Evolutionary conservation across 1,284 basidiomycete species (phyloP).

Genomic region (Rhodofomes roseus): DNA sequence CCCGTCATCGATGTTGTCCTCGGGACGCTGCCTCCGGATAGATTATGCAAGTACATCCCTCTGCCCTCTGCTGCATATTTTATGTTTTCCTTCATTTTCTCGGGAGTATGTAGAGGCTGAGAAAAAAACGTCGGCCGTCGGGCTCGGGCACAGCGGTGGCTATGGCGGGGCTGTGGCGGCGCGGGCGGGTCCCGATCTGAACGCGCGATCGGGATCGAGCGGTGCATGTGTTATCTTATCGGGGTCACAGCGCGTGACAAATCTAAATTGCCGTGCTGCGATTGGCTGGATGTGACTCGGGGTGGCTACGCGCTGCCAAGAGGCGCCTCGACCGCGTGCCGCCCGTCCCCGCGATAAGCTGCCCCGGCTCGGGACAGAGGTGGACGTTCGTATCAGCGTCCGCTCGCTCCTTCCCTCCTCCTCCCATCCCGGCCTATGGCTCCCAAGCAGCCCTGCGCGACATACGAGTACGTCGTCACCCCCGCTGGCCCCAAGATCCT

Average conservation of each 20-base stretch:
- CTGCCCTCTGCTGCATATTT: neutral
- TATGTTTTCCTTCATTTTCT: neutral
- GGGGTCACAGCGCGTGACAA: neutral
- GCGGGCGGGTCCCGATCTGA: neutral
- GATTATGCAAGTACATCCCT: neutral
- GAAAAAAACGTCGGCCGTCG: neutral
- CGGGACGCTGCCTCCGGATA: neutral
- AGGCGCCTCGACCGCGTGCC: neutral
- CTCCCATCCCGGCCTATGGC: constrained; percentile 45
- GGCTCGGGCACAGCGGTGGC: neutral
- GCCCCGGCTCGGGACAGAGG: neutral
- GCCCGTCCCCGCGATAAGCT: constrained; percentile 7
- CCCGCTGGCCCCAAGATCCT: constrained; percentile 63
- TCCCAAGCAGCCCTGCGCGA: constrained; percentile 59
- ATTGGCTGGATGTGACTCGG: constrained; percentile 1
- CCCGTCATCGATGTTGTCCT: neutral
- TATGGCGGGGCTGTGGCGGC: neutral
- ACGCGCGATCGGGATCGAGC: neutral
- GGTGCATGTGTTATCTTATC: constrained; percentile 3
- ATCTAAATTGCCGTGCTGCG: neutral
- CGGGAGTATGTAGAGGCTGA: neutral
- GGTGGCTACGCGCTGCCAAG: neutral
- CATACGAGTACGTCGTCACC: constrained; percentile 73
- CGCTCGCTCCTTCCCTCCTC: neutral
- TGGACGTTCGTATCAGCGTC: constrained; percentile 1